Evolutionary conservation across 2,329 filamentous ascomycete species (phyloP).

Genomic region (Pseudogymnoascus sp.): DNA sequence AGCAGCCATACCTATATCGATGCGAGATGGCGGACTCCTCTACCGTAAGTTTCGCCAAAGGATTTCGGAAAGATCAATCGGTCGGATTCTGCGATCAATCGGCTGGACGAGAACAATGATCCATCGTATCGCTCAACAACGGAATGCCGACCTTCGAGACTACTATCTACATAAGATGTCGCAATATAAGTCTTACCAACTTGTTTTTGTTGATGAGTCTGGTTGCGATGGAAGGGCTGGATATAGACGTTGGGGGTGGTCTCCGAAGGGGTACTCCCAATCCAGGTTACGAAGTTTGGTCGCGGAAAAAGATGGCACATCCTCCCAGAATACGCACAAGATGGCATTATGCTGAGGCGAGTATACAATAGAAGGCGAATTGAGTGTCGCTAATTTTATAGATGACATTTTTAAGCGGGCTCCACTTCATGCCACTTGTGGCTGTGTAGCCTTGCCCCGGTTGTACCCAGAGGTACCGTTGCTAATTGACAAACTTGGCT

Average conservation of each 20-base stretch:
- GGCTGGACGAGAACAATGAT: slow-evolving; percentile 28
- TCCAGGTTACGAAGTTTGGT: too few species aligned
- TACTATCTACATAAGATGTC: slow-evolving; percentile 29
- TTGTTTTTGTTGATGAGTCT: slow-evolving; percentile 9
- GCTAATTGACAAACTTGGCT: too few species aligned
- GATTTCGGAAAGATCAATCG: neutral
- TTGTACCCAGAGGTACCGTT: too few species aligned
- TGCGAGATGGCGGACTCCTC: too few species aligned
- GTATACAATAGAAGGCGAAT: too few species aligned
- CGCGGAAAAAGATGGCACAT: slow-evolving; percentile 11
- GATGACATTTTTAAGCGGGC: too few species aligned
- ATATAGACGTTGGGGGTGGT: slow-evolving; percentile 29
- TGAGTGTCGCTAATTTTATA: too few species aligned
- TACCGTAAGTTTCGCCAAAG: neutral
- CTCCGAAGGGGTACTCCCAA: slow-evolving; percentile 20
- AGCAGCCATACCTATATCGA: too few species aligned
- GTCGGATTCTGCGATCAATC: slow-evolving; percentile 5
- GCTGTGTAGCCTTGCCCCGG: too few species aligned
- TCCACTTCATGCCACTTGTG: too few species aligned
- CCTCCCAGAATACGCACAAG: slow-evolving; percentile 27
- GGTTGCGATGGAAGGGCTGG: slow-evolving; percentile 2
- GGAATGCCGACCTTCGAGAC: slow-evolving; percentile 28
- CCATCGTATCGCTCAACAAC: slow-evolving; percentile 25
- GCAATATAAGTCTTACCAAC: slow-evolving; percentile 23
- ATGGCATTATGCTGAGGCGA: slow-evolving; percentile 24